Conservation (phyloP, 1,284 basidiomycete genomes). For the Phlebopus sp. region DNA sequence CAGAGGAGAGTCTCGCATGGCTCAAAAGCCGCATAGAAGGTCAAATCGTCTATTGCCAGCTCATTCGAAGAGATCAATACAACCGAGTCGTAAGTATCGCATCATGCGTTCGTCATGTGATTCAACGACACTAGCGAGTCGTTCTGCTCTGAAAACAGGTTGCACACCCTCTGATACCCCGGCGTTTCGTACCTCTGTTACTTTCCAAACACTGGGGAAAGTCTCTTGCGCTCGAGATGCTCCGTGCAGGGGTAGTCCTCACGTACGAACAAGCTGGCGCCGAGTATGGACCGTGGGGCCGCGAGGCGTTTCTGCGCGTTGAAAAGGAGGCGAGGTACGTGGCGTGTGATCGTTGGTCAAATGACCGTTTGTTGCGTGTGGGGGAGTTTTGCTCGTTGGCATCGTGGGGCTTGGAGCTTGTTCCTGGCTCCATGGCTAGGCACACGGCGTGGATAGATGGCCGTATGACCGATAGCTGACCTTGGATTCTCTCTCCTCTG, state of each 20-base stretch:
- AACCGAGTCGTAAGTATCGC: constrained; percentile 58
- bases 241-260: constrained; percentile 70
- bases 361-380: neutral
- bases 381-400: neutral
- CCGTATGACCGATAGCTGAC: neutral
- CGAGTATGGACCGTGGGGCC: constrained; percentile 69
- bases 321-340: constrained; percentile 69
- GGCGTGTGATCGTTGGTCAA: neutral
- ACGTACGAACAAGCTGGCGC: constrained; percentile 77
- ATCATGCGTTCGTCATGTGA: neutral
- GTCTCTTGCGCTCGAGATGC: constrained; percentile 69
- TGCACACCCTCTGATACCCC: constrained; percentile 51
- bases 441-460: too few relatives aligned
- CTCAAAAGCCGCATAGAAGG: constrained; percentile 56
- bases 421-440: neutral
- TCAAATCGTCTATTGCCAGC: constrained; percentile 63
- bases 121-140: neutral
- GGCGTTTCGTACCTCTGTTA: constrained; percentile 45
- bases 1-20: constrained; percentile 71
- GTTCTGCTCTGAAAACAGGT: constrained; percentile 49
- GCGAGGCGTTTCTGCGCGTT: constrained; percentile 56
- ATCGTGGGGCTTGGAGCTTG: neutral
- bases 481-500: constrained; percentile 2
- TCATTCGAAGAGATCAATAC: constrained; percentile 80
- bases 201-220: constrained; percentile 48